Evolutionary conservation across 2,329 filamentous ascomycete genomes (phyloP).

Genomic region (Coniella vitis): DNA sequence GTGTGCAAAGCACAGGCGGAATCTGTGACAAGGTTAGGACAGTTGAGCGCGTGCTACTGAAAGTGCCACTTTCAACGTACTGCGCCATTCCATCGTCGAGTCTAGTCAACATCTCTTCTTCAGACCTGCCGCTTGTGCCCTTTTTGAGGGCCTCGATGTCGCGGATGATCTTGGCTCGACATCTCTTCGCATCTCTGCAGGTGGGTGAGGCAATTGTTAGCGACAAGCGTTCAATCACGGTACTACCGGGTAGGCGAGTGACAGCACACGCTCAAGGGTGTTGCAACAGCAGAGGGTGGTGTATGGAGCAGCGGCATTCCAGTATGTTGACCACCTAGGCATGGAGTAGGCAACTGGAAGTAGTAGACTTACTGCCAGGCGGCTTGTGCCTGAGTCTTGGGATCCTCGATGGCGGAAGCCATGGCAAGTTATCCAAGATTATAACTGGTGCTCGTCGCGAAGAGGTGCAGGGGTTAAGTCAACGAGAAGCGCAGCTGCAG

Average conservation of each 20-base stretch:
- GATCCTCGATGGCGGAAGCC: conserved; percentile 11
- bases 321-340: no score
- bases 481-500: background rate
- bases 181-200: conserved; percentile 19
- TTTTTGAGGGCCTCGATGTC: conserved; percentile 22
- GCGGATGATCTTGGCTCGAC: conserved; percentile 22
- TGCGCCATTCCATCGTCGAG: conserved; percentile 26
- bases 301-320: background rate
- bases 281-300: background rate
- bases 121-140: conserved; percentile 20
- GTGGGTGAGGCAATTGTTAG: conserved; percentile 1
- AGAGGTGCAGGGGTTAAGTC: background rate
- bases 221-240: background rate
- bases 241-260: no score
- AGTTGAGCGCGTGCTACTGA: background rate
- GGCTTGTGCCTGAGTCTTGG: conserved; percentile 9
- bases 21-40: conserved; percentile 19
- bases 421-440: conserved; percentile 3
- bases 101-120: conserved; percentile 23
- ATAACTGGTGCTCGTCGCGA: no score
- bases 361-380: conserved; percentile 14
- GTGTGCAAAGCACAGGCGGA: conserved; percentile 62
- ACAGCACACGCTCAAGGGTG: background rate
- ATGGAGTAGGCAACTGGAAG: background rate
- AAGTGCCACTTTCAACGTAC: conserved; percentile 19